Conservation (phyloP, 2,329 filamentous ascomycete genomes). For the Ceratocystis cubensis region DNA sequence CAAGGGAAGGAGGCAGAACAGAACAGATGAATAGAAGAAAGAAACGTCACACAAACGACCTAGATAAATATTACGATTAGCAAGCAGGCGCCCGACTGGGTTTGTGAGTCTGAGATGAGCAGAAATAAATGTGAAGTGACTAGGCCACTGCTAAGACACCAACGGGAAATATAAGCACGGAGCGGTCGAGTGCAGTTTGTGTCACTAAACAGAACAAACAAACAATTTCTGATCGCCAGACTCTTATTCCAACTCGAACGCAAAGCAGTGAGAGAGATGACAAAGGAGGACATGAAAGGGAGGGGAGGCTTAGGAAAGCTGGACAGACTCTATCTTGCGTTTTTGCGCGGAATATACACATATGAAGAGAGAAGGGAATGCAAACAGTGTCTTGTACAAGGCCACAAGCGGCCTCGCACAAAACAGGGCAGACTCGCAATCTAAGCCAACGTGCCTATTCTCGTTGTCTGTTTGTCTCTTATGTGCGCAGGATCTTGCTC, state of each 20-base stretch:
- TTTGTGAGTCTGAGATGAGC: too few species aligned
- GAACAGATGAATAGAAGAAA: constrained; percentile 5
- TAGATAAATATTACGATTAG: neutral
- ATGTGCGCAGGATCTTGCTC: neutral
- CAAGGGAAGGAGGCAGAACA: neutral
- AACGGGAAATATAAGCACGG: neutral
- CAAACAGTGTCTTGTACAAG: neutral
- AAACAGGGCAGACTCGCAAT: neutral
- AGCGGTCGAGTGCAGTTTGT: neutral
- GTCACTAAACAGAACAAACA: neutral
- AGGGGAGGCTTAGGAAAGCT: neutral
- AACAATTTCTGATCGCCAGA: too few species aligned
- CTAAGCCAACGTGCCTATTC: neutral
- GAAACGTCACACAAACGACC: neutral
- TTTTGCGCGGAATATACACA: too few species aligned
- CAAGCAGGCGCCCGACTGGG: neutral
- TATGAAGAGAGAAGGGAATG: neutral
- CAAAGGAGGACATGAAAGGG: neutral
- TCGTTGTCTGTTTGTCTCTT: neutral
- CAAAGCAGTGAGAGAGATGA: too few species aligned
- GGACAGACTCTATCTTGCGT: neutral
- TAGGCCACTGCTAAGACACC: neutral
- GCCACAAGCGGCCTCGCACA: neutral
- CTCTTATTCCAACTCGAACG: too few species aligned
- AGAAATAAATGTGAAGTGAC: too few species aligned